Evolutionary conservation across 164 flowering plant species (phyloP), one percentile per base, ranked within the genome.

Genomic region (Annona cherimola): DNA sequence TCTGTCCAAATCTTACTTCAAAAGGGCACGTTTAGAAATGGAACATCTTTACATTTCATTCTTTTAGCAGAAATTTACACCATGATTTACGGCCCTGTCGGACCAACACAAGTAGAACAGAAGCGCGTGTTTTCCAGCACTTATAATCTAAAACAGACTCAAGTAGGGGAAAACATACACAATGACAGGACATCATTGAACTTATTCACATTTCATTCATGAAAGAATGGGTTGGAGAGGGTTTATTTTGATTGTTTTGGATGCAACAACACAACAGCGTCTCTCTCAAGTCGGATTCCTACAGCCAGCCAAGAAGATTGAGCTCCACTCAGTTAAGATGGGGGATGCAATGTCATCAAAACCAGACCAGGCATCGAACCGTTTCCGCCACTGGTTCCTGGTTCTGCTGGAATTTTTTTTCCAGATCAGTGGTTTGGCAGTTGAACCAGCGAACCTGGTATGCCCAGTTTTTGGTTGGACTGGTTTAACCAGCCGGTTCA

Each of bases 221-320:
- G 35, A 26, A 16, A 50, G 57, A 50, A 16, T 9, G 57, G 1
- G 50, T 4, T 45, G 50, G 50, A 45, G 50, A 45, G 50, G 50
- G 9, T 45, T 4, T 45, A 8, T 45, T 8, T 4, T 8, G 50
- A 45, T 45, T 8, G 9, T 45, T 4, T 45, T 26, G 9, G 57
- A 50, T 12, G 57, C 14, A 9, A 16, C 11, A 61, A 35, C 8
- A 16, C 59, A 8, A 54, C 8, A 54, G 59, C 12, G 16, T 54
- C 59, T n/a, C 63, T 42, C 57, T 20, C 60, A 70, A 3, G 66
- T 70, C 12, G 66, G 9, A 61, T 70, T 70, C 73, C 73, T 70
- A 67, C 67, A 71, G 73, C 73, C 73, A 59, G 19, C 55, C 35
- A 57, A 12, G 42, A 41, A 57, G 26, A 14, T 18, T 20, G 39